These are phyloP conservation scores for Skeletonema grethae DNA, from an alignment of 108 stramenopile genomes.

Conservation along the genomic window DNA sequence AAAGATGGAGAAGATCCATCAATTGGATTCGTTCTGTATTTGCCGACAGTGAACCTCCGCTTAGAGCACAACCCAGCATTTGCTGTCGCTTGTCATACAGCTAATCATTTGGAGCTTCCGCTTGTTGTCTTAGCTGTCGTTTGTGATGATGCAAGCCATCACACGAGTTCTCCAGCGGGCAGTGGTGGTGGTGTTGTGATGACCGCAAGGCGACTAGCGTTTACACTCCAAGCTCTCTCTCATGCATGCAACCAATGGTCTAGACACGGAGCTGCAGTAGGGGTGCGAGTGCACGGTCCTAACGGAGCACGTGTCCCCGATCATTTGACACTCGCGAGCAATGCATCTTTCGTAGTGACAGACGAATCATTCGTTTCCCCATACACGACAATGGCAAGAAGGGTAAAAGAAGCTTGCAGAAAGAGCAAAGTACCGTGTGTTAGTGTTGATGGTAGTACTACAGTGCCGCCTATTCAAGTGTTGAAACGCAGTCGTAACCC, in stretches of 20 bases:
- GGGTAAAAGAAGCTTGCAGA: conserved; percentile 37
- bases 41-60: conserved; percentile 64
- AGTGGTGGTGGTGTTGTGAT: conserved; percentile 20
- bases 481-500: conserved; percentile 14
- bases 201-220: conserved; percentile 62
- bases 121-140: conserved; percentile 52
- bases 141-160: conserved; percentile 46
- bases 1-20: not conserved
- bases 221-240: conserved; percentile 56
- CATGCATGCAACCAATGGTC: conserved; percentile 40
- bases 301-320: conserved; percentile 48
- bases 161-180: not conserved
- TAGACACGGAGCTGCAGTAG: conserved; percentile 55
- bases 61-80: conserved; percentile 67
- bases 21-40: conserved; percentile 55
- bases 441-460: conserved; percentile 65
- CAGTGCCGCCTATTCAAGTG: conserved; percentile 54
- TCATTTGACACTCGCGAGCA: conserved; percentile 55
- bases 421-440: conserved; percentile 39
- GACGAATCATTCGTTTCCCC: conserved; percentile 80
- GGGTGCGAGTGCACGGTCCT: conserved; percentile 54
- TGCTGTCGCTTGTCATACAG: conserved; percentile 59
- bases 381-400: conserved; percentile 28
- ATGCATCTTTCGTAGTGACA: conserved; percentile 50
- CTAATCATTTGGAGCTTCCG: conserved; percentile 49